Conservation (phyloP, 2,329 filamentous ascomycete species). For the Epichloe sibirici region DNA sequence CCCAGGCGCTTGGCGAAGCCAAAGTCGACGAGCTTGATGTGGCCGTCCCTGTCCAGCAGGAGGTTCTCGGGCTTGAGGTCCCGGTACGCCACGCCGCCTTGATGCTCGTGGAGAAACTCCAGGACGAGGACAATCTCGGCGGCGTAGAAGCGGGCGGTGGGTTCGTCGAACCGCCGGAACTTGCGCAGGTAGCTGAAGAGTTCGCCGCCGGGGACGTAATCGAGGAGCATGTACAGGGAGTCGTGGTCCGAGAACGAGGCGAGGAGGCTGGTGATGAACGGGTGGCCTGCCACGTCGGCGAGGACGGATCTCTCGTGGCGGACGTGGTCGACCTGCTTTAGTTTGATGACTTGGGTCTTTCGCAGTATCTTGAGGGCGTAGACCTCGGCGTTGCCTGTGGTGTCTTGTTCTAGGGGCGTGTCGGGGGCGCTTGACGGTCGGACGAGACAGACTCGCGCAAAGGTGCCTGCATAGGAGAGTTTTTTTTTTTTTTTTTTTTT, state of each 20-base stretch:
- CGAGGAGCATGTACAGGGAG: conserved; percentile 71
- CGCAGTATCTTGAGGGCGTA: conserved; percentile 73
- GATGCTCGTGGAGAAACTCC: conserved; percentile 67
- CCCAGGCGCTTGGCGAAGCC: conserved; percentile 74
- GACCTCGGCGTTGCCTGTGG: conserved; percentile 32
- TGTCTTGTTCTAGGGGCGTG: conserved; percentile 20
- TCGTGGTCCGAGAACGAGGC: conserved; percentile 71
- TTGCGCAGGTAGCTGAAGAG: conserved; percentile 73
- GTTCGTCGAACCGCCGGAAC: conserved; percentile 66
- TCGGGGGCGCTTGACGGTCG: conserved; percentile 41
- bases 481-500: background rate
- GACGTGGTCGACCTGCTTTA: conserved; percentile 81
- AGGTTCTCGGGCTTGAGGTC: conserved; percentile 79
- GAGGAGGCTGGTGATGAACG: conserved; percentile 70
- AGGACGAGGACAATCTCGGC: conserved; percentile 75
- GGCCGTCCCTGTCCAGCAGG: conserved; percentile 62
- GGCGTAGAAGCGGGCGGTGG: conserved; percentile 68
- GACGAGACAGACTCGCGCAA: conserved; percentile 72
- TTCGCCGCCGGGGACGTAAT: conserved; percentile 74
- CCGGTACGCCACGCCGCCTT: conserved; percentile 67
- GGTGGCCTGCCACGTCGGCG: conserved; percentile 64
- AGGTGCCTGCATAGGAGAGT: conserved; percentile 45
- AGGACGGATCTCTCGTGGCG: conserved; percentile 72
- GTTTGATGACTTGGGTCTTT: conserved; percentile 60
- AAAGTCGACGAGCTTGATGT: conserved; percentile 76